phyloP scores from a whole-genome alignment of 2,329 filamentous ascomycete genomes.

The Sporothrix protearum region DNA sequence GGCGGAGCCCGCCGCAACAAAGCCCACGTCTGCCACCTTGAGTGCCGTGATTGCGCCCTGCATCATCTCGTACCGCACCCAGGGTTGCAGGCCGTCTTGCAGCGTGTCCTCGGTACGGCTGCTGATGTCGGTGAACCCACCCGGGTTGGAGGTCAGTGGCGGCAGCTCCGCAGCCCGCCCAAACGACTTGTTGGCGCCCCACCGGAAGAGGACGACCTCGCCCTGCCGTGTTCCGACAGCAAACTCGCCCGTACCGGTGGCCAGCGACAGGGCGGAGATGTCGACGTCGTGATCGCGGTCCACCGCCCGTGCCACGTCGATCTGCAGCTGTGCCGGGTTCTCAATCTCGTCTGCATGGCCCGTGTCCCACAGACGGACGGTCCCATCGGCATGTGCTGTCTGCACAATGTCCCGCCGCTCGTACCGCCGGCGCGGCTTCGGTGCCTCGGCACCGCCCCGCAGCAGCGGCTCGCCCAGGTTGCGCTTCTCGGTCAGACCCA shows the following conservation, averaged over 20 bases:
- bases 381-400: conserved; percentile 85
- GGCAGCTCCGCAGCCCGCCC: conserved; percentile 53
- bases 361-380: conserved; percentile 86
- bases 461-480: conserved; percentile 74
- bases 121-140: conserved; percentile 70
- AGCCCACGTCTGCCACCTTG: conserved; percentile 87
- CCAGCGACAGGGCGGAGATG: conserved; percentile 75
- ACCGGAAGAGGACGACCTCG: conserved; percentile 83
- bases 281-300: conserved; percentile 74
- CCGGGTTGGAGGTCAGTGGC: conserved; percentile 55
- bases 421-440: conserved; percentile 67
- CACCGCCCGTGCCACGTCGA: conserved; percentile 79
- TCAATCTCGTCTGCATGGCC: conserved; percentile 92
- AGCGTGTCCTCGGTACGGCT: conserved; percentile 67
- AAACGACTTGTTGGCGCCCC: conserved; percentile 73
- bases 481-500: conserved; percentile 83
- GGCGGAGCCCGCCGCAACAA: conserved; percentile 82
- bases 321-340: conserved; percentile 74
- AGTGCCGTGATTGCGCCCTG: conserved; percentile 76
- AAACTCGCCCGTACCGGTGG: conserved; percentile 76
- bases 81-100: conserved; percentile 66
- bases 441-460: conserved; percentile 71
- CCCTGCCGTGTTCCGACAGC: conserved; percentile 76
- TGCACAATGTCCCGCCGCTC: conserved; percentile 82
- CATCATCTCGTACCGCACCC: conserved; percentile 76